Conservation (phyloP, 352 stramenopile genomes). For the Phytophthora pini region DNA sequence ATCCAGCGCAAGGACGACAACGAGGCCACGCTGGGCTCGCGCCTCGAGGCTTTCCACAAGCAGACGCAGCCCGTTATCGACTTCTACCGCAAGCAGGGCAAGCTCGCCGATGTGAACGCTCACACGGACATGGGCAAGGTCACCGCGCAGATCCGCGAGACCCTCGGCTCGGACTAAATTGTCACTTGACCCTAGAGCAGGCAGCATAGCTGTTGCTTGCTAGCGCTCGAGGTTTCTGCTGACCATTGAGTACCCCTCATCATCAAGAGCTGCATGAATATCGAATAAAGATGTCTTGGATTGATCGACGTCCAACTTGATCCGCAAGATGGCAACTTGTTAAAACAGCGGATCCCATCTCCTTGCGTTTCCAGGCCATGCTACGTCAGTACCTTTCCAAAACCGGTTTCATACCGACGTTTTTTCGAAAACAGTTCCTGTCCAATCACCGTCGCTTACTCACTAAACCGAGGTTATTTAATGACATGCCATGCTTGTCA, state of each 20-base stretch:
- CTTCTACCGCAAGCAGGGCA: conserved; percentile 88
- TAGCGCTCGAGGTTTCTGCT: conserved; percentile 9
- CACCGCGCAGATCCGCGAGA: conserved; percentile 83
- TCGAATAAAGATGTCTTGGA: conserved; percentile 25
- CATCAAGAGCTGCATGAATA: conserved; percentile 33
- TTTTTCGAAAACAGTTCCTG: conserved; percentile 5
- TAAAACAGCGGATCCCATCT: conserved; percentile 1
- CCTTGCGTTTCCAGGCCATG: conserved; percentile 5
- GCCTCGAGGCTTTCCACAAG: conserved; percentile 96
- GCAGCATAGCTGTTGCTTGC: conserved; percentile 15
- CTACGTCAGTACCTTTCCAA: conserved; percentile 6
- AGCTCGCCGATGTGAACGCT: conserved; percentile 92
- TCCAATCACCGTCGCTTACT: conserved; percentile 18
- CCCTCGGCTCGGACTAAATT: conserved; percentile 75
- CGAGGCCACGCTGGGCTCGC: conserved; percentile 90
- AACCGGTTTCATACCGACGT: conserved; percentile 9
- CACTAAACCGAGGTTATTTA: conserved; percentile 5
- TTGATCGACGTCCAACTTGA: background rate
- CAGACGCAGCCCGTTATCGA: conserved; percentile 97
- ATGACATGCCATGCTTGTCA: conserved; percentile 20
- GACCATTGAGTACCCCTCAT: background rate
- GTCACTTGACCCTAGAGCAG: conserved; percentile 25
- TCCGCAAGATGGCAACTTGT: conserved; percentile 1
- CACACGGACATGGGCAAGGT: conserved; percentile 87
- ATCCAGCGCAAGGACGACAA: conserved; percentile 99